These are phyloP conservation scores for Nigrospora oryzae DNA, from an alignment of 2,329 filamentous ascomycete genomes.

Conservation along the genomic window DNA sequence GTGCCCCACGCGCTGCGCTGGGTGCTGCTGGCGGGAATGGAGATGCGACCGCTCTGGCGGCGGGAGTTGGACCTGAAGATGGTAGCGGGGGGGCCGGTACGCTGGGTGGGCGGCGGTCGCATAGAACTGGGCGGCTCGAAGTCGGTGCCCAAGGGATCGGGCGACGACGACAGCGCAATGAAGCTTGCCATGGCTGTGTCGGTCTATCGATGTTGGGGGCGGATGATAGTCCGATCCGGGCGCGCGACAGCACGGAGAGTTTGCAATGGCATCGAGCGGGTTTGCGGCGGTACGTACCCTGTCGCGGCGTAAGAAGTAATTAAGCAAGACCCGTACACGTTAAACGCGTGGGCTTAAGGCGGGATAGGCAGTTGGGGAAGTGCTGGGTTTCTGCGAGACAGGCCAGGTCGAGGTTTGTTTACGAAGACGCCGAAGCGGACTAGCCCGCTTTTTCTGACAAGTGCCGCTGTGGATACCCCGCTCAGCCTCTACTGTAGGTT, in stretches of 20 bases:
- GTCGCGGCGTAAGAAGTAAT: too few relatives aligned
- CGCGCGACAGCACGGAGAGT: neutral
- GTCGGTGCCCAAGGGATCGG: conserved; percentile 22
- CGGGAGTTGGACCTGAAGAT: neutral
- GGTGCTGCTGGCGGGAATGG: conserved; percentile 34
- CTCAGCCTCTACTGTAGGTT: too few relatives aligned
- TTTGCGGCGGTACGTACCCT: too few relatives aligned
- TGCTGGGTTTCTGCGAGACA: too few relatives aligned
- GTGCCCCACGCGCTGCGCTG: conserved; percentile 10
- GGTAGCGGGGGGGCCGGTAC: neutral
- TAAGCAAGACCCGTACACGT: too few relatives aligned
- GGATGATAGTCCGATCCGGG: neutral
- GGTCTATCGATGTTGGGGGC: neutral
- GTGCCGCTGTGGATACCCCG: too few relatives aligned
- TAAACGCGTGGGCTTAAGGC: too few relatives aligned
- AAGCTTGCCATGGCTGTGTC: conserved; percentile 10
- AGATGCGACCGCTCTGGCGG: conserved; percentile 4
- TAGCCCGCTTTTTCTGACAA: too few relatives aligned
- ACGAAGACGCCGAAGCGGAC: too few relatives aligned
- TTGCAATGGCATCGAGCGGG: too few relatives aligned
- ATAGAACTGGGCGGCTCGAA: conserved; percentile 12
- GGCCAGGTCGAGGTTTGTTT: too few relatives aligned
- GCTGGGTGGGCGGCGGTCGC: conserved; percentile 12
- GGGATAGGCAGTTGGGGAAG: too few relatives aligned
- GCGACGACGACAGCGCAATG: conserved; percentile 23